Conservation (phyloP, 305 asterid genomes). For the Fraxinus baroniana region DNA sequence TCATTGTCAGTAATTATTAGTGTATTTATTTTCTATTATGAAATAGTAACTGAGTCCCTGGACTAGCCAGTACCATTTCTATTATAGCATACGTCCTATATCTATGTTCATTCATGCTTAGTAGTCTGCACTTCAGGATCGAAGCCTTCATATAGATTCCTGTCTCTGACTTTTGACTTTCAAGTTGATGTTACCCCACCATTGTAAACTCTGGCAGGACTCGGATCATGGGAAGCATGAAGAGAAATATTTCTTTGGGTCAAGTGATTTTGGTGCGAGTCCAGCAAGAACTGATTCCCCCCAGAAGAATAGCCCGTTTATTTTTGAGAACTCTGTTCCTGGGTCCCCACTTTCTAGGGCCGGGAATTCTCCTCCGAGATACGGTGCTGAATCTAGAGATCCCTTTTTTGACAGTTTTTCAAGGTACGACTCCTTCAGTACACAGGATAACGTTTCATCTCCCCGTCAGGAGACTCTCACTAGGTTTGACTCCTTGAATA, state of each 20-base stretch:
- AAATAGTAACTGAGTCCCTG: neutral
- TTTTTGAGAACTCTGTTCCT: conserved; percentile 77
- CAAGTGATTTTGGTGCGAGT: conserved; percentile 67
- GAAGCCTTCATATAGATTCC: neutral
- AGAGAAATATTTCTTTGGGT: conserved; percentile 69
- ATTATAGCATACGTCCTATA: neutral
- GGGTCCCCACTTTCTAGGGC: conserved; percentile 69
- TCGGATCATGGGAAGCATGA: conserved; percentile 57
- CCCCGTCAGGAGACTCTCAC: conserved; percentile 52
- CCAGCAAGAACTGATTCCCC: conserved; percentile 64
- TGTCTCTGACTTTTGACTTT: neutral
- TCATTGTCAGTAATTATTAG: neutral
- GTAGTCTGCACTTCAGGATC: neutral
- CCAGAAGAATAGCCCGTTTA: conserved; percentile 56
- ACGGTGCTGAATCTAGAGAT: conserved; percentile 57
- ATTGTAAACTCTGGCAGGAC: conserved; percentile 46
- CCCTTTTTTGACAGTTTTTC: conserved; percentile 69
- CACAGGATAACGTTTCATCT: conserved; percentile 45
- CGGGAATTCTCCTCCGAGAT: conserved; percentile 62
- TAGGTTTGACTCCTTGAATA: conserved; percentile 82
- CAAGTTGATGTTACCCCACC: conserved; percentile 9
- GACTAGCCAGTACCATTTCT: neutral
- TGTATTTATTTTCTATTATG: neutral
- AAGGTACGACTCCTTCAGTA: conserved; percentile 69
- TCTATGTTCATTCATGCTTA: neutral